Base-by-base conservation (phyloP, 2,329 filamentous ascomycete genomes). In the Aspergillus neoniger region DNA sequence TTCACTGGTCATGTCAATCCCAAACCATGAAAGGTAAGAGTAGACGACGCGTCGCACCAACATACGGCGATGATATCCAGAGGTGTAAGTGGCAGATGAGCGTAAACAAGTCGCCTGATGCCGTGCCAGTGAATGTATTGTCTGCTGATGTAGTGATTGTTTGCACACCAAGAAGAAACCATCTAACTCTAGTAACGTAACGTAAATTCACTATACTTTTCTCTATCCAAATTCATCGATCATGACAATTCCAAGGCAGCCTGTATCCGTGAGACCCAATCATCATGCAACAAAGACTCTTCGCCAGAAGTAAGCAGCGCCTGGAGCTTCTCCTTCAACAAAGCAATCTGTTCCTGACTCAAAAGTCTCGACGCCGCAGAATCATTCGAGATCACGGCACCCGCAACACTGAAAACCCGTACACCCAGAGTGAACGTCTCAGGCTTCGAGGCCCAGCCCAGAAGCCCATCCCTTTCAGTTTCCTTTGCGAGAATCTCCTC, bases 391-490 rank as follows among this genome's bases (percentile, higher is more conserved):
- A 71, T 58, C n/a, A 80, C 50, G 9, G 75, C 63, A 14, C 70
- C 70, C 2, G 78, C 75, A 44, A 78, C 69, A 38, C 65, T 70
- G 47, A 80, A 72, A 14, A 80, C 64, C 14, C 77, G 73, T n/a
- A 76, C 60, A 1, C 75, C 76, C 25, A 80, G 63, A 2, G 72
- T 72, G 57, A 92, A 94, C 1, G 88, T 85, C 30, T 87, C 85
- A 0, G 87, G 82, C 58, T 88, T 87, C 1, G 88, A 88, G 1
- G 85, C 84, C 87, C 89, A 92, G 6, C 91, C 91, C 36, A 96
- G 76, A 8, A 89, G 82, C 0, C 89, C 88, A 69, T 92, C 90
- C 1, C 72, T 70, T 19, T 81, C 74, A 0, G 63, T 63, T 2
- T 69, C 66, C 17, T 75, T 66, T 0, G 75, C 70, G 1, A 67